Base-by-base conservation (phyloP, 305 asterid genomes). In the Ajuga reptans region DNA sequence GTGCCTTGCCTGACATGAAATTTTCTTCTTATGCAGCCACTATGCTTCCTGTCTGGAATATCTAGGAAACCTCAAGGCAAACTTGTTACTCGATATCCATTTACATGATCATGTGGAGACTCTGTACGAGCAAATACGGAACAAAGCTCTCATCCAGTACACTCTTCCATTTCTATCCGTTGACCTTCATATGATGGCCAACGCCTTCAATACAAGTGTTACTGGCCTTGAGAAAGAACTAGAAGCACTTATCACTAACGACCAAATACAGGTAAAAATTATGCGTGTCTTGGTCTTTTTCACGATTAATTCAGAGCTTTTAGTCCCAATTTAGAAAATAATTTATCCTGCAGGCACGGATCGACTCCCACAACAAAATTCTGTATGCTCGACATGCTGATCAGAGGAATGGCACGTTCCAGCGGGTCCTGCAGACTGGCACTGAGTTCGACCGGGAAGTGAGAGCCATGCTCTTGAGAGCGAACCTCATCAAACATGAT, bases 121-220 rank as follows among this genome's bases (percentile, higher is more conserved):
- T 24, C 81, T 93, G 36, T 93, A 93, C 39, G 89, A 85, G 72
- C 91, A 89, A 72, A 90, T 93, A 79, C 99, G 97, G 0, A 87
- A 78, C 88, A 93, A 93, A 82, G 99, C 99, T 64, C 90, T 93
- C 71, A 91, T 90, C 69, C 99, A 93, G 82, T 93, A 90, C 81
- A 93, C 97, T 10, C 87, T 82, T 70, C 99, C 97, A 3, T 93
- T 91, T 64, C 83, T 90, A 75, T 93, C 99, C 39, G 99, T 91
- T 59, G 97, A 90, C 80, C 86, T 93, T 62, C 75, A 74, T 56
- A 89, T 86, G 96, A 93, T 93, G 99, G 99, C 97, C 68, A 82
- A 81, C 77, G 99, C 99, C 74, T 91, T 93, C 79, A 89, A 87
- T 77, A 86, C 97, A 12, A 87, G 78, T 57, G 64, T 89, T 63